Base-by-base conservation (phyloP, 345 rosid genomes). In the Linum trigynum region DNA sequence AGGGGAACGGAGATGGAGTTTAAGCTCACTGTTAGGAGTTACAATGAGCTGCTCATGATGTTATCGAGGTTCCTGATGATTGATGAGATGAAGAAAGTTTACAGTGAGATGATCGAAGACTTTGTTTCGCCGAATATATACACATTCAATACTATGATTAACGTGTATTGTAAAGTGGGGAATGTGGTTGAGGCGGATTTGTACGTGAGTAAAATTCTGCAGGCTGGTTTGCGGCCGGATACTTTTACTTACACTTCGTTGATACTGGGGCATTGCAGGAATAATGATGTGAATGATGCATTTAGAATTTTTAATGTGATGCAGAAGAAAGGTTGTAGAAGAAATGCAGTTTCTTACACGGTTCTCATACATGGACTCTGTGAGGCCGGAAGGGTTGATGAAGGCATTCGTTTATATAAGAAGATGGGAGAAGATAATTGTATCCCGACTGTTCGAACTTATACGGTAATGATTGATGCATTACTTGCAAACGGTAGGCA, bases 281-380 rank as follows among this genome's bases (percentile, higher is more conserved):
- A 75, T 62, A 77, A 77, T 59, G 87, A 91, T 80, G 87, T 91
- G 40, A 83, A 79, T 75, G 72, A 78, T 32, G 98, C 90, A 3
- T 76, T 67, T 72, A 68, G 65, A 76, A 69, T 91, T 58, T 91
- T 89, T 61, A 45, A 63, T 59, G 68, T 69, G 74, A 91, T 91
- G 90, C 80, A 76, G 1, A 72, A 43, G 57, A 89, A 81, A 75
- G 87, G 95, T 41, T 84, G 88, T 48, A 77, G 43, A 38, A 82
- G 90, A 75, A 89, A 89, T 79, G 85, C 79, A 75, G 95, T 91
- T 66, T 79, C 98, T 0, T 92, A 89, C 72, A 85, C 85, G 5
- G 76, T 75, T 57, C 91, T 92, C 70, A 81, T 92, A 38, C 92
- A 87, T 68, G 98, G 96, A 65, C 86, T 92, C 39, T 89, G 95